phyloP scores from a whole-genome alignment of 257 asterid species.

The Rauvolfia tetraphylla region DNA sequence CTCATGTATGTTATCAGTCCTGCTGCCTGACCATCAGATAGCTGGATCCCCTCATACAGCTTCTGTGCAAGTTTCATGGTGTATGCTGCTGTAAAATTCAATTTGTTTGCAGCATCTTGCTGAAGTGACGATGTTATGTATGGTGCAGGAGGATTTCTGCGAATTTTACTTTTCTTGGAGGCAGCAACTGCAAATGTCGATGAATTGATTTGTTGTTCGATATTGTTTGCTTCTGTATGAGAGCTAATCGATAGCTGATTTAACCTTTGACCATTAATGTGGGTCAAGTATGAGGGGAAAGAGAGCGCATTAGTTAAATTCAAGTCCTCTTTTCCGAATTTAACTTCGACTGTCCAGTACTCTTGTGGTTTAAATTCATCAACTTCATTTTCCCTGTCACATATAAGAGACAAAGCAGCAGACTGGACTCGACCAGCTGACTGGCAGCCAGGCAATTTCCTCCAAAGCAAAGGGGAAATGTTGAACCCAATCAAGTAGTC shows the following conservation, averaged over 20 bases:
- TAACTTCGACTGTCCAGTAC: slow-evolving; percentile 70
- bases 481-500: slow-evolving; percentile 95
- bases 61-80: slow-evolving; percentile 93
- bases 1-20: slow-evolving; percentile 91
- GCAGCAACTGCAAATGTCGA: slow-evolving; percentile 51
- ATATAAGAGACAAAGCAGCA: slow-evolving; percentile 82
- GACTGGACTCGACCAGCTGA: slow-evolving; percentile 99
- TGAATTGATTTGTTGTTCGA: slow-evolving; percentile 47
- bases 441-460: slow-evolving; percentile 92
- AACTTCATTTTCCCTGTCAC: slow-evolving; percentile 87
- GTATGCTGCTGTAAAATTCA: slow-evolving; percentile 60
- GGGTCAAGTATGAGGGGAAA: slow-evolving; percentile 59
- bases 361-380: slow-evolving; percentile 70
- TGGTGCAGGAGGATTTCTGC: slow-evolving; percentile 72
- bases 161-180: slow-evolving; percentile 50
- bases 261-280: slow-evolving; percentile 50
- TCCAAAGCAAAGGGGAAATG: slow-evolving; percentile 92
- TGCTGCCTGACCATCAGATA: slow-evolving; percentile 62
- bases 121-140: slow-evolving; percentile 87
- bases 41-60: slow-evolving; percentile 81
- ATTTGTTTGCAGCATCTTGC: slow-evolving; percentile 92
- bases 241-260: slow-evolving; percentile 60
- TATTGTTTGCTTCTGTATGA: slow-evolving; percentile 48
- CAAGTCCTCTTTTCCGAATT: slow-evolving; percentile 35
- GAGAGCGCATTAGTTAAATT: slow-evolving; percentile 24